Base-by-base conservation (phyloP, 2,329 filamentous ascomycete species). In the Zelopaecilomyces penicillatus region DNA sequence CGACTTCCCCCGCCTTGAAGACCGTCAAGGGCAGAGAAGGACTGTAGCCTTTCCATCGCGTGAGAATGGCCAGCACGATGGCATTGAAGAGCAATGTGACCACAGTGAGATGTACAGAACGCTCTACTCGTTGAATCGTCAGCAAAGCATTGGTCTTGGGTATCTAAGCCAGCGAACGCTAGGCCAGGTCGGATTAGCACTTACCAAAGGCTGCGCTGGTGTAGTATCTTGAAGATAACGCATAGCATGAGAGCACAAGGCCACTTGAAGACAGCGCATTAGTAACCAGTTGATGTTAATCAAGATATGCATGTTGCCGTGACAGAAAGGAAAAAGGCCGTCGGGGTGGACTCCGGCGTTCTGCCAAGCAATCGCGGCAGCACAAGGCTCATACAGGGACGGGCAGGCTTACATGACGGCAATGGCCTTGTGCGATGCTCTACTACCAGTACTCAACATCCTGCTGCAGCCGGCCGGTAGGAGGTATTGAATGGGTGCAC, bases 131-230 rank as follows among this genome's bases (percentile, higher is more conserved):
- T 11, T 30, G 11, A 40, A 12, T 6, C 6, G 38, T 19, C 9
- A 40, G n/a, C 30, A 31, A 11, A 40, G n/a, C 5, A 8, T 5
- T 5, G 9, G 10, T 19, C 19, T 19, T 19, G 19, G 19, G 19
- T 19, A 19, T 19, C 19, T 19, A 19, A 19, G 19, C 19, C 19
- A 19, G 19, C 19, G 19, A 19, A 19, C 19, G 19, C 19, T 26
- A 33, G 30, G 7, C 27, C 2, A 33, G 37, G 42, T 33, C 3
- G 19, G 19, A 5, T 41, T 34, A 39, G 53, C 26, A 12, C 38
- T 50, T 63, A 65, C 63, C 63, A 48, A 65, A 66, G 12, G 63
- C 60, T 35, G 62, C 60, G 47, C 63, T 65, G 43, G 48, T 57
- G 44, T 60, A 59, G 47, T 61, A 66, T 46, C 63, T 54, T 10